Evolutionary conservation across 805 yeast genomes (phyloP).

Genomic region (Pichia occidentalis): DNA sequence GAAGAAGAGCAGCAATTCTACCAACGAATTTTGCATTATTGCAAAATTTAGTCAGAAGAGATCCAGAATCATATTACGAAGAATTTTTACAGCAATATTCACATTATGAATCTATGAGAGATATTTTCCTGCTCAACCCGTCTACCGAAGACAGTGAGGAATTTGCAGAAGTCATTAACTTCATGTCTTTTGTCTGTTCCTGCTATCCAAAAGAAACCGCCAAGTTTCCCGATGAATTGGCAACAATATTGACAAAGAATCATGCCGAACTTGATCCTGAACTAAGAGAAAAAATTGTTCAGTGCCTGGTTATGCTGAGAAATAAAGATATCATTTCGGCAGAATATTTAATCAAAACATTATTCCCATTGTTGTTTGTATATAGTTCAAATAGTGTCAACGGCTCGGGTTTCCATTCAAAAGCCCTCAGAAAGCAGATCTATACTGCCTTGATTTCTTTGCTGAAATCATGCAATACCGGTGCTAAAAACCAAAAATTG

Average conservation of each 20-base stretch:
- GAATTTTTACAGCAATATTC: constrained; percentile 90
- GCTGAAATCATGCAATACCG: constrained; percentile 76
- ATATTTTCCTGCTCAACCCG: constrained; percentile 74
- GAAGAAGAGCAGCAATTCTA: constrained; percentile 85
- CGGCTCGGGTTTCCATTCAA: constrained; percentile 60
- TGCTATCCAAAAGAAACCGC: constrained; percentile 88
- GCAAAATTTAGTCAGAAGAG: constrained; percentile 89
- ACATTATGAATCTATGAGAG: constrained; percentile 87
- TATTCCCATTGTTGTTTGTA: constrained; percentile 77
- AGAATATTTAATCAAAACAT: constrained; percentile 74
- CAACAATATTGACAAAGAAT: constrained; percentile 58
- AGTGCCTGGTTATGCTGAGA: constrained; percentile 81
- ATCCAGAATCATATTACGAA: constrained; percentile 89
- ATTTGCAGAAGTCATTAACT: constrained; percentile 80
- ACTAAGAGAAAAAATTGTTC: constrained; percentile 85
- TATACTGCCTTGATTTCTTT: constrained; percentile 73
- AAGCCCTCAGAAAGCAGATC: constrained; percentile 74
- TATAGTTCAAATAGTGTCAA: constrained; percentile 47
- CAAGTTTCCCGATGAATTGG: constrained; percentile 75
- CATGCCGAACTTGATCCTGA: constrained; percentile 81
- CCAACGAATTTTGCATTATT: constrained; percentile 88
- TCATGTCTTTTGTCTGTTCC: constrained; percentile 83
- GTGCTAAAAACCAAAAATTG: constrained; percentile 83
- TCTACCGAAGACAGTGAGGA: constrained; percentile 53
- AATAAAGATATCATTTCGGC: constrained; percentile 76